phyloP scores from a whole-genome alignment of 2,329 filamentous ascomycete genomes.

The Dothiorella sarmentorum region DNA sequence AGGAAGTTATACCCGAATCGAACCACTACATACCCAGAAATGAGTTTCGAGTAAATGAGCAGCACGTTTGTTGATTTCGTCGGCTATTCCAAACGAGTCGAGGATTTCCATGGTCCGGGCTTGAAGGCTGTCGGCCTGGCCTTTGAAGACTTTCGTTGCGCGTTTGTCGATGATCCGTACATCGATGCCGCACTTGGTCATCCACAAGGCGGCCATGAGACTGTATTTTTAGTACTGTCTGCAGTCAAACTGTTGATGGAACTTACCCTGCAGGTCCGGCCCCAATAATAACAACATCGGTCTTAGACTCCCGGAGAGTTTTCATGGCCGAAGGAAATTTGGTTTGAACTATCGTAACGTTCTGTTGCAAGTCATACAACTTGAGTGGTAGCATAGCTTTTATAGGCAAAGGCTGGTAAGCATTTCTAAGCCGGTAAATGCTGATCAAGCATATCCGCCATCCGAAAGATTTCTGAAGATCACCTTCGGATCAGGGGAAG shows the following conservation, averaged over 20 bases:
- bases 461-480: too few species aligned
- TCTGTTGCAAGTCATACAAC: too few species aligned
- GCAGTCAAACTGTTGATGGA: not conserved
- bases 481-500: too few species aligned
- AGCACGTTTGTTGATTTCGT: not conserved
- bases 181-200: not conserved
- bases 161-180: conserved; percentile 48
- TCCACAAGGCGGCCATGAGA: conserved; percentile 1
- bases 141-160: conserved; percentile 51
- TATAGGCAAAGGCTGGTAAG: too few species aligned
- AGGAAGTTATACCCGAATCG: not conserved
- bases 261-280: not conserved
- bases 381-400: too few species aligned
- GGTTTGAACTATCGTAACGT: too few species aligned
- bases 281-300: not conserved
- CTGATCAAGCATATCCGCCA: too few species aligned
- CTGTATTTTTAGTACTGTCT: not conserved
- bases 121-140: conserved; percentile 64
- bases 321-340: too few species aligned
- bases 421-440: too few species aligned
- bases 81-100: conserved; percentile 39
- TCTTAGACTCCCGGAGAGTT: not conserved
- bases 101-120: conserved; percentile 68
- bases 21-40: not conserved
- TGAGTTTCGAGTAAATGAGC: not conserved